Evolutionary conservation across 768 basidiomycete species (phyloP), one percentile per base, ranked within the genome.

Genomic region (Galerina marginata): DNA sequence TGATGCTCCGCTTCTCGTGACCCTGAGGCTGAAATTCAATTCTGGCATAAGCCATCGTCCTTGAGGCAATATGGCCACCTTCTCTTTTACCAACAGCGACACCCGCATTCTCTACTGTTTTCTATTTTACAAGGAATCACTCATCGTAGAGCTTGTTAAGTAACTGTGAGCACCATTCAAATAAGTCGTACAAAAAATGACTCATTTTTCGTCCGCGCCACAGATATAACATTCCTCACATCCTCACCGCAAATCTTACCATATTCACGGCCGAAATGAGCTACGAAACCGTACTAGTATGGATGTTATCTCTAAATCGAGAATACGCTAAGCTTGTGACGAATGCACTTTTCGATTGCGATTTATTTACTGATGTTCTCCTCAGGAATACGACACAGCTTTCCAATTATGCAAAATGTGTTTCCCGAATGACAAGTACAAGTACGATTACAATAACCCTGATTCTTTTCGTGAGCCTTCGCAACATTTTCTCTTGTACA

Each of bases 261-360:
- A 26, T 45, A 43, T 14, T 20, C 36, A 38, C 33, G 7, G 42
- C 43, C 57, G 36, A 42, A 46, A 67, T 68, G 67, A 68, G 65
- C 49, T 59, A 59, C 56, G 68, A 69, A 23, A 67, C 88, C 10
- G 85, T 92, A 62, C 81, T 92, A 26, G 86, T 90, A 23, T 92
- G 90, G 90, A 91, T 91, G 87, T 76, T 92, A 52, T 89, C 88
- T 4, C 74, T 91, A 69, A 91, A 91, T 65, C 80, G 90, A 56
- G 89, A 91, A 71, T 85, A 91, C 69, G 83, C 86, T 11, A 78
- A 80, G 72, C 83, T 86, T 71, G 90, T 88, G 67, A 63, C 83
- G 69, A 29, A 9, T 56, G 45, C 47, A 55, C 56, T 46, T 63
- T 52, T 65, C 59, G 23, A 56, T 49, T 48, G 54, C 56, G 49